phyloP scores from a whole-genome alignment of 768 basidiomycete genomes.

The Lactifluus hygrophoroides region DNA sequence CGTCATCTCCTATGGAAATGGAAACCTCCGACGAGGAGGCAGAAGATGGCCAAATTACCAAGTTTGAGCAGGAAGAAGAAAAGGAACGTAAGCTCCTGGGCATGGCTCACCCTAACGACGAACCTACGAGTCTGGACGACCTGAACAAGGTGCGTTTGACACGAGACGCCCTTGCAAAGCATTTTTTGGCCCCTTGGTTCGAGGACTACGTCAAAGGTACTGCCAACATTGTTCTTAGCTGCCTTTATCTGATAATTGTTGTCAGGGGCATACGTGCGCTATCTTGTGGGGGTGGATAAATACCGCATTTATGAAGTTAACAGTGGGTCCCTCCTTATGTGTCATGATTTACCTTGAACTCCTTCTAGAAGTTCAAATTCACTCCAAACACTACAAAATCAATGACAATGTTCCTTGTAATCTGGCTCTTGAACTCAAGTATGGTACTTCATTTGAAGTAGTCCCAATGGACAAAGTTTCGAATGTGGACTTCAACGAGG shows the following conservation, averaged over 20 bases:
- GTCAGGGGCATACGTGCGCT: constrained; percentile 79
- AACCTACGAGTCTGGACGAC: constrained; percentile 46
- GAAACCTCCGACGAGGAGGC: constrained; percentile 76
- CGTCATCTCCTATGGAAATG: constrained; percentile 79
- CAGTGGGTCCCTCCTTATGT: constrained; percentile 43
- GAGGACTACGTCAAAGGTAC: constrained; percentile 71
- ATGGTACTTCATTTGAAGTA: constrained; percentile 53
- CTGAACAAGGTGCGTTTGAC: constrained; percentile 56
- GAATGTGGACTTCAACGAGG: constrained; percentile 56
- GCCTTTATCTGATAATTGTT: neutral
- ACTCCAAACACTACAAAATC: constrained; percentile 62
- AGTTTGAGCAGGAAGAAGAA: constrained; percentile 67
- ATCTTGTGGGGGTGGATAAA: constrained; percentile 60
- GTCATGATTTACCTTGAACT: constrained; percentile 3
- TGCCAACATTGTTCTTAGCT: constrained; percentile 17
- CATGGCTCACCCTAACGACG: constrained; percentile 35
- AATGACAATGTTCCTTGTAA: constrained; percentile 59
- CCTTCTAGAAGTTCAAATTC: constrained; percentile 39
- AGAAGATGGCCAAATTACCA: constrained; percentile 67
- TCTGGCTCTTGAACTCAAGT: constrained; percentile 55
- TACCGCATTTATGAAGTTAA: constrained; percentile 80
- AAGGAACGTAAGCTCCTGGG: constrained; percentile 44
- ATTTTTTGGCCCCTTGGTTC: constrained; percentile 76
- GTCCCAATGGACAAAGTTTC: constrained; percentile 86
- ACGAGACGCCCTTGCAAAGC: constrained; percentile 61